Base-by-base conservation (phyloP, 306 rosid genomes). In the Begonia masoniana region DNA sequence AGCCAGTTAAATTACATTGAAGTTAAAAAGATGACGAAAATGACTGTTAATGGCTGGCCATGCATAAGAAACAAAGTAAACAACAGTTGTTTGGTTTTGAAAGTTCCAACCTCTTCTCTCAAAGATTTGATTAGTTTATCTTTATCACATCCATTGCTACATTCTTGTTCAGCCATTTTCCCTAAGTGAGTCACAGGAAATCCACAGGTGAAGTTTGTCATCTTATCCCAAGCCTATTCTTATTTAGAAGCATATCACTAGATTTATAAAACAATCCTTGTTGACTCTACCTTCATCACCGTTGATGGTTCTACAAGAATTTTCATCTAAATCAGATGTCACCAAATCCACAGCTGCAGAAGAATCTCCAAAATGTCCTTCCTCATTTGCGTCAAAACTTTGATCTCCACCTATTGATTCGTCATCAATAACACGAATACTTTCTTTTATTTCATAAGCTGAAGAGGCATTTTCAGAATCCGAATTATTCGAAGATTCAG, bases 101-200 rank as follows among this genome's bases (percentile, higher is more conserved):
- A 41, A 56, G 8, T 31, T 31, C 78, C 59, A 59, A 91, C 96
- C 99, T 86, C 95, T 70, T 83, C 80, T 72, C 24, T 71, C 65
- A 92, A 74, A 66, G 66, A 75, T 62, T 72, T 67, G 65, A 92
- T 78, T 54, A 68, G 69, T 73, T 68, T 67, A 11, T 86, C 86
- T 58, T 69, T 62, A 68, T 68, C 54, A 51, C 61, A 73, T 35
- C 61, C 47, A 60, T 65, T 67, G 55, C 70, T 67, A 41, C 67
- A 47, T 47, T 60, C 71, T 59, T 31, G 39, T 31, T 64, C 65
- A 31, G 61, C 69, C 35, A n/a, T 41, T 48, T 50, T 53, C 39
- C 60, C 68, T 17, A 47, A 51, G 7, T 31, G 39, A 57, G 67
- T 64, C 39, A 31, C 39, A 5, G 39, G 9, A 31, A 31, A 31